A percentile compares a stretch with the other conserved stretches of the same genome.
Conservation (phyloP, 2,329 filamentous ascomycete genomes). For the Beauveria pseudobassiana region DNA sequence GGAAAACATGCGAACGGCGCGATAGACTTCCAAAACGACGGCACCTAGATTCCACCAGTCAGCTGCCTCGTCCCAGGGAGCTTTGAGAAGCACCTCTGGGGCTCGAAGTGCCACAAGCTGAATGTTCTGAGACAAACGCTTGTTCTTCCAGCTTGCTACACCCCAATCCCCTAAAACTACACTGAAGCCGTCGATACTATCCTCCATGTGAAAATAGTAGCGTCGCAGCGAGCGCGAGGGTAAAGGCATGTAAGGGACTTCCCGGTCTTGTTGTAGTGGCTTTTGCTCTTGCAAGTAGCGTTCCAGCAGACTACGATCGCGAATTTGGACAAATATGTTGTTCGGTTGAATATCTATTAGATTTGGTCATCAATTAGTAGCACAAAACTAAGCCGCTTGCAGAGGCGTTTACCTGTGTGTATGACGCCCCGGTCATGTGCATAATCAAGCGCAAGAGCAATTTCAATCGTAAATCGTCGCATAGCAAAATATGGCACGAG, state of each 20-base stretch:
- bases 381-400: not conserved
- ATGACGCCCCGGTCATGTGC: conserved; percentile 17
- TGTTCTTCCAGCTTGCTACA: conserved; percentile 16
- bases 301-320: conserved; percentile 13
- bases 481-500: conserved; percentile 14
- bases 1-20: conserved; percentile 14
- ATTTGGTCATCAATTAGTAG: not conserved
- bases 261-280: not conserved
- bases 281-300: conserved; percentile 12
- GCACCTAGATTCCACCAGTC: conserved; percentile 20
- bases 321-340: conserved; percentile 19
- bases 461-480: conserved; percentile 14
- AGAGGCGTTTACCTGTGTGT: conserved; percentile 15
- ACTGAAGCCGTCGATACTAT: conserved; percentile 10
- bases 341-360: conserved; percentile 17
- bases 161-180: conserved; percentile 17
- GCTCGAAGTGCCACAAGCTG: conserved; percentile 18
- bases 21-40: conserved; percentile 14
- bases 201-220: conserved; percentile 13
- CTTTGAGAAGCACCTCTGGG: conserved; percentile 19
- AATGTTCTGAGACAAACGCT: conserved; percentile 17
- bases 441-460: conserved; percentile 16
- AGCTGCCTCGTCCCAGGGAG: conserved; percentile 14
- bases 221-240: conserved; percentile 9
- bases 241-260: conserved; percentile 10